Percentiles rank a stretch among this genome's conserved stretches.
Evolutionary conservation across 441 rosid genomes (phyloP).

Genomic region (Gossypium trilobum): DNA sequence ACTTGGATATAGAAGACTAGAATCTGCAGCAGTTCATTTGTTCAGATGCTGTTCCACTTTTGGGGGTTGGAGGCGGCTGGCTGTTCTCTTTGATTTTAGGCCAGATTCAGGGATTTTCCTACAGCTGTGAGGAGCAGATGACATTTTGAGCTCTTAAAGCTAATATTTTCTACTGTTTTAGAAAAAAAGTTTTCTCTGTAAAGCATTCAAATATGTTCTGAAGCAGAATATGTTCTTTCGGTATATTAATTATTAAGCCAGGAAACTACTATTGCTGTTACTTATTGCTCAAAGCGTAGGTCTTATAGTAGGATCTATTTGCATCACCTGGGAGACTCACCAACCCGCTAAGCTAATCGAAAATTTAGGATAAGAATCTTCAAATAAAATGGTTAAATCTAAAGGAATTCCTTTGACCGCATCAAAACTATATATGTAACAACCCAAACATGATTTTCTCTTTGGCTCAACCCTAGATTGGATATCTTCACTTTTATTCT

Average conservation of each 20-base stretch:
- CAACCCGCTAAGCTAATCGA: not conserved
- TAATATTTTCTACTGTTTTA: not conserved
- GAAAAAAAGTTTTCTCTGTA: not conserved
- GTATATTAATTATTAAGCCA: not conserved
- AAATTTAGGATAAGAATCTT: constrained; percentile 1
- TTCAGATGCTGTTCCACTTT: not conserved
- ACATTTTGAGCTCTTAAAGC: not conserved
- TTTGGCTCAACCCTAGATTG: no score
- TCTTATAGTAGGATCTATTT: not conserved
- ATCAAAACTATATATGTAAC: not conserved
- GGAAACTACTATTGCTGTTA: not conserved
- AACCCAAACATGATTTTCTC: no score
- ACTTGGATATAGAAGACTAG: not conserved
- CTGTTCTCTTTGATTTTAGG: not conserved
- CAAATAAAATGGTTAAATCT: not conserved
- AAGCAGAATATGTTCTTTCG: not conserved
- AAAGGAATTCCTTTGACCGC: not conserved
- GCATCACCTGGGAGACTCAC: not conserved
- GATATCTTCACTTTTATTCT: no score
- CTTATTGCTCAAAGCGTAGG: not conserved
- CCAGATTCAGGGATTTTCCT: not conserved
- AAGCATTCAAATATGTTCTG: not conserved
- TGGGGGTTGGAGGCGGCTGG: not conserved
- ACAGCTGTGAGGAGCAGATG: not conserved
- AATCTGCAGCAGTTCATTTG: not conserved